phyloP scores from a whole-genome alignment of 2,329 filamentous ascomycete species.

The Pseudocercospora pini-densiflorae region DNA sequence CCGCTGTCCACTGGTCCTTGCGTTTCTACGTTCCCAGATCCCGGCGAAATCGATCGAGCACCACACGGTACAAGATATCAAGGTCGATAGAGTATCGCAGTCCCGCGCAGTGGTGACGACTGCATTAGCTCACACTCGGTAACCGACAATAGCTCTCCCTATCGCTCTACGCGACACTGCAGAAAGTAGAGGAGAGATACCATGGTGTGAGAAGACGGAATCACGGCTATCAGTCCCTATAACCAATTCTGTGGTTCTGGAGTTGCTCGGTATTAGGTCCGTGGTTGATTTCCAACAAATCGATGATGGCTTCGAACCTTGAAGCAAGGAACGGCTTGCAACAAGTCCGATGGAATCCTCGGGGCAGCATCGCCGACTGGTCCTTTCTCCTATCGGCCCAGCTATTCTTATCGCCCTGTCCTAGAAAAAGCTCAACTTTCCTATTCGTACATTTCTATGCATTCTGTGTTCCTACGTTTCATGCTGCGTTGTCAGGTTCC shows the following conservation, averaged over 20 bases:
- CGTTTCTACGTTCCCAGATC: not conserved
- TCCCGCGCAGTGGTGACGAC: conserved; percentile 3
- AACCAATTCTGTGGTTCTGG: conserved; percentile 1
- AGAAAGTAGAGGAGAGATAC: not conserved
- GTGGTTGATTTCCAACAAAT: conserved; percentile 5
- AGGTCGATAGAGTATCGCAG: not conserved
- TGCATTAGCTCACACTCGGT: not conserved
- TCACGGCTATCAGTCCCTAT: not conserved
- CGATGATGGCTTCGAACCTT: conserved; percentile 1
- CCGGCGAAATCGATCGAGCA: not conserved
- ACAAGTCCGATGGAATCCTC: not conserved
- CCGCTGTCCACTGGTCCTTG: not conserved
- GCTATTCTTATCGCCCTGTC: not conserved
- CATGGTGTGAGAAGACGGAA: not conserved
- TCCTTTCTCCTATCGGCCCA: not conserved
- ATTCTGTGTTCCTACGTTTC: not conserved
- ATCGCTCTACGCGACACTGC: conserved; percentile 2
- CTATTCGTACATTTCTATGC: not conserved
- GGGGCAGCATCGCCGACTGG: not conserved
- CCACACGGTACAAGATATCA: not conserved
- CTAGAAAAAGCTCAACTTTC: conserved; percentile 1
- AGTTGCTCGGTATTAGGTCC: not conserved
- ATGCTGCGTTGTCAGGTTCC: not conserved
- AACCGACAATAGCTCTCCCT: not conserved
- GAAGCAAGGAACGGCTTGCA: not conserved